Evolutionary conservation across 1,139 yeast species (phyloP), one percentile per base, ranked within the genome.

Genomic region (Taphrina pruni): DNA sequence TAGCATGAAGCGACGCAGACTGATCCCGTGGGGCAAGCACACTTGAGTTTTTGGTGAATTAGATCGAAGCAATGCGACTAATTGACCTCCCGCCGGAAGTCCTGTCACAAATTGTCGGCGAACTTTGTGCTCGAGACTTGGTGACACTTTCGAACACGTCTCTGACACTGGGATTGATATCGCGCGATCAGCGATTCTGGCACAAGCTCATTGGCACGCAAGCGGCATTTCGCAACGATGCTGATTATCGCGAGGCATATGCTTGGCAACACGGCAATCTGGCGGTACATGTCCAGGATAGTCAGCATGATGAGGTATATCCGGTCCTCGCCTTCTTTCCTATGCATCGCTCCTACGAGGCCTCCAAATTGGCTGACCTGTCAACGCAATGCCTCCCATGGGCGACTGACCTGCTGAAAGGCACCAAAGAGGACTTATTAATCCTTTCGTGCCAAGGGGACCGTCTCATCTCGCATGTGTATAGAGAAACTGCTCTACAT

Each of bases 201-300:
- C 45, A 58, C 52, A 43, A 45, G 17, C 32, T 45, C 20, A n/a
- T 35, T 9, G 41, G 41, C 5, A 32, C 39, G 3, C 8, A 14
- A 9, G 6, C 21, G 35, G 4, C 54, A 14, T 58, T 58, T 8
- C 20, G 45, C 26, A 8, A 6, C 1, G 17, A 17, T 58, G 17
- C 54, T 6, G 41, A 58, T 41, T 58, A 58, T 36, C 20, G 21
- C 6, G 62, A 58, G 32, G 54, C 12, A n/a, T 58, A 26, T 36
- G 54, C 43, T 14, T 58, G 62, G 62, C 62, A 43, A 26, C 45
- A 45, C 26, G 62, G 62, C 35, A 43, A 43, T 45, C 45, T 58
- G 1, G 52, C 62, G 8, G 62, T 58, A 9, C 35, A 58, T 20
- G 43, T 58, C n/a, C 48, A 41, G n/a, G 55, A 50, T 11, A 6